Evolutionary conservation across 352 stramenopile species (phyloP).

Genomic region (Blastocystis sp.): DNA sequence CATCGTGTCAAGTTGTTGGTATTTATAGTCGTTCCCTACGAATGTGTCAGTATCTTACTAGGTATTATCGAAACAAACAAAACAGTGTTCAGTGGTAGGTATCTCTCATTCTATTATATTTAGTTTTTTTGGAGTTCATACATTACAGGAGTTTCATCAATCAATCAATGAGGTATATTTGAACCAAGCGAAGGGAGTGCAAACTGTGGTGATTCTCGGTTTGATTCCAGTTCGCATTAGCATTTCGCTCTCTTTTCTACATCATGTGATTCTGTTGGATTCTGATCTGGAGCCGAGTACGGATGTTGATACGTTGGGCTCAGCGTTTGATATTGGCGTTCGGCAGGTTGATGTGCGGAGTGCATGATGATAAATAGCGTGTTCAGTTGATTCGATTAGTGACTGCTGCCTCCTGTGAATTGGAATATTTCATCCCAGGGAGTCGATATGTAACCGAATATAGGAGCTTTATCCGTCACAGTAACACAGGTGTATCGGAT

Average conservation of each 20-base stretch:
- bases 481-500: not conserved
- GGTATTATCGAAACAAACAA: not conserved
- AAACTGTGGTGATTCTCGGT: slow-evolving; percentile 11
- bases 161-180: not conserved
- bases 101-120: not conserved
- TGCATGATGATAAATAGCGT: not conserved
- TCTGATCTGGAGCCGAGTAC: slow-evolving; percentile 1
- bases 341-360: not conserved
- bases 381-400: not conserved
- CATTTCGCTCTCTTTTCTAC: slow-evolving; percentile 14
- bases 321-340: not conserved
- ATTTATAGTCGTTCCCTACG: not conserved
- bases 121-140: slow-evolving; percentile 37
- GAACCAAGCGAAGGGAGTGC: not conserved
- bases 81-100: not conserved
- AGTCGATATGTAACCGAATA: not conserved
- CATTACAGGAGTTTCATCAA: not conserved
- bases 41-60: slow-evolving; percentile 9
- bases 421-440: not conserved
- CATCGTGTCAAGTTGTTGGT: not conserved
- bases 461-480: not conserved
- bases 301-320: not conserved
- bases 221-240: not conserved
- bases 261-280: not conserved
- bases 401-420: not conserved